phyloP scores from a whole-genome alignment of 176 grass and related monocot species.

The Pharus latifolius region DNA sequence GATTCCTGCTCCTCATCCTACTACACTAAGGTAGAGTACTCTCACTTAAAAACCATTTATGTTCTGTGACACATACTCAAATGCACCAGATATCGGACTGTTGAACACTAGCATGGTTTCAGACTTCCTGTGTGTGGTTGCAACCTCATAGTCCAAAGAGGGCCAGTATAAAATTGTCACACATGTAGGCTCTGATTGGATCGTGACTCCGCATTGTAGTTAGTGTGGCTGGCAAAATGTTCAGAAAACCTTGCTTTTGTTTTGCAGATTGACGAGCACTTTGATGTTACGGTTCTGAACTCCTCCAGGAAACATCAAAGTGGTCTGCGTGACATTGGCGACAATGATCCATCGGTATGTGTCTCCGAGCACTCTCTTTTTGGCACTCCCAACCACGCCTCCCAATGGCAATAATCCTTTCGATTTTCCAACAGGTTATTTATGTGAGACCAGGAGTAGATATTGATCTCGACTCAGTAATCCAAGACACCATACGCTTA shows the following conservation, averaged over 20 bases:
- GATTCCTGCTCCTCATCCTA: conserved; percentile 56
- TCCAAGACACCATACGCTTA: conserved; percentile 65
- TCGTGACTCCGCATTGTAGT: not conserved
- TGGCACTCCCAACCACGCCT: not conserved
- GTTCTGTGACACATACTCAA: not conserved
- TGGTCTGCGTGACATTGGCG: conserved; percentile 54
- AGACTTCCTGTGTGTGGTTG: too few relatives aligned
- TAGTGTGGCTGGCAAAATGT: not conserved
- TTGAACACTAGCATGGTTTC: too few relatives aligned
- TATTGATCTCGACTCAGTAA: conserved; percentile 54
- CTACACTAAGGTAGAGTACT: conserved; percentile 35
- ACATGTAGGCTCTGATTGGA: too few relatives aligned
- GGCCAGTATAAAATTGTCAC: too few relatives aligned
- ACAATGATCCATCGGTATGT: conserved; percentile 55
- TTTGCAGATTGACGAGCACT: conserved; percentile 62
- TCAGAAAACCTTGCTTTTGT: not conserved
- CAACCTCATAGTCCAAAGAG: too few relatives aligned
- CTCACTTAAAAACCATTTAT: not conserved
- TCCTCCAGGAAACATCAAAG: conserved; percentile 45
- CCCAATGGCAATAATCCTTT: not conserved
- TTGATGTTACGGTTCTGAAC: conserved; percentile 63
- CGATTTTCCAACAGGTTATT: conserved; percentile 40
- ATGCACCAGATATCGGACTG: too few relatives aligned
- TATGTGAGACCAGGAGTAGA: conserved; percentile 74
- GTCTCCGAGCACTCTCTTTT: not conserved